phyloP scores from a whole-genome alignment of 2,329 filamentous ascomycete genomes.

The Penicillium sp. region DNA sequence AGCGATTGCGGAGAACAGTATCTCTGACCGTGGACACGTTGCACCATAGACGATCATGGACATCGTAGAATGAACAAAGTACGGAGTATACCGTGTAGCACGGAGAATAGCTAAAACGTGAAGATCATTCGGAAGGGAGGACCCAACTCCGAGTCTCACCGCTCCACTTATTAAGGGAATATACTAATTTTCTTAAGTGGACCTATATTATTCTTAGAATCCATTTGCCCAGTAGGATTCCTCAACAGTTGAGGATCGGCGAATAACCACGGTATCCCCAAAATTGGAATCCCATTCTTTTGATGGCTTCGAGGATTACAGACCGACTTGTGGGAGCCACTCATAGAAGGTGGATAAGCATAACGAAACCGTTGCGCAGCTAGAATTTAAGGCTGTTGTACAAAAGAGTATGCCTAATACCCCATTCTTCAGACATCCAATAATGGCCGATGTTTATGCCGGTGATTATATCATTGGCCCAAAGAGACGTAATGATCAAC shows the following conservation, averaged over 20 bases:
- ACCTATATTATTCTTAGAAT: not conserved
- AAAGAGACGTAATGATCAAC: conserved; percentile 6
- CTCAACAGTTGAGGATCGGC: conserved; percentile 17
- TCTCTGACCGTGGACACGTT: not conserved
- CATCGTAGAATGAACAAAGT: not conserved
- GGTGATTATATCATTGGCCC: conserved; percentile 4
- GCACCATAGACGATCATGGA: not conserved
- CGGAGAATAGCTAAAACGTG: not conserved
- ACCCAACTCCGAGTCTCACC: conserved; percentile 15
- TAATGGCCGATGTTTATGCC: not conserved
- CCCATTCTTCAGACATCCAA: not conserved
- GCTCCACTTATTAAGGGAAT: conserved; percentile 11
- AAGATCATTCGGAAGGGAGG: conserved; percentile 5
- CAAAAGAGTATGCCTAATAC: not conserved
- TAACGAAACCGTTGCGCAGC: not conserved
- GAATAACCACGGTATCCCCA: not conserved
- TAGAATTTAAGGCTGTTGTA: not conserved
- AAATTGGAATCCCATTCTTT: not conserved
- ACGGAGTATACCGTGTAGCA: not conserved
- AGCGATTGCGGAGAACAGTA: not conserved
- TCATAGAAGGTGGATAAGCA: not conserved
- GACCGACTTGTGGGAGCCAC: conserved; percentile 4
- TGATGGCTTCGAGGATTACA: not conserved
- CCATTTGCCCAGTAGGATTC: not conserved
- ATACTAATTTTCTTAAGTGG: not conserved